Conservation (phyloP, 1,139 yeast species). For the Blastobotrys illinoisensis region DNA sequence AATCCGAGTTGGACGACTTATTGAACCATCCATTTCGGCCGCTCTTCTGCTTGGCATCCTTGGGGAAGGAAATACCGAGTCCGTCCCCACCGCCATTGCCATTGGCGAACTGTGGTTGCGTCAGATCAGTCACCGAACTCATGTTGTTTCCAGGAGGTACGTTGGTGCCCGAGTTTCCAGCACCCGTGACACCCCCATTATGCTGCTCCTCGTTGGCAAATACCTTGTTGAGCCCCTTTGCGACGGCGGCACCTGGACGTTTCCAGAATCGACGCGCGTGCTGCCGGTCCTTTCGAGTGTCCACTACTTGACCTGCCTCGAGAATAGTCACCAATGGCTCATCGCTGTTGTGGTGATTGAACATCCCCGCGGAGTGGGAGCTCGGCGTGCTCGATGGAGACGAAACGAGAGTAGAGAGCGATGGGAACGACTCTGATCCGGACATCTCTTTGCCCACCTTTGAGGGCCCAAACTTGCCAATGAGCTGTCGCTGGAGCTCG, state of each 20-base stretch:
- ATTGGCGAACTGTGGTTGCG: conserved; percentile 9
- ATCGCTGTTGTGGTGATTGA: conserved; percentile 16
- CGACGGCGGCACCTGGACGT: conserved; percentile 35
- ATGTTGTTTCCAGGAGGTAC: conserved; percentile 9
- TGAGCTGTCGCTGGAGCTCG: conserved; percentile 33
- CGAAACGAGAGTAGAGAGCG: background rate
- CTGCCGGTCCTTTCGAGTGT: conserved; percentile 21
- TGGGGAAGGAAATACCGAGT: conserved; percentile 19
- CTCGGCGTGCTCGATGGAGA: background rate
- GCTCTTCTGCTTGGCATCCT: conserved; percentile 6
- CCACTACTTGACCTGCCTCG: conserved; percentile 23
- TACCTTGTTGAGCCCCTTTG: conserved; percentile 35
- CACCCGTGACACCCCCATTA: background rate
- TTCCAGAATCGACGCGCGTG: conserved; percentile 33
- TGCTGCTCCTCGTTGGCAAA: conserved; percentile 27
- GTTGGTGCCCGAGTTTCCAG: conserved; percentile 2
- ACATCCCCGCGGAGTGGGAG: conserved; percentile 1
- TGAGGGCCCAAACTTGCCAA: conserved; percentile 30
- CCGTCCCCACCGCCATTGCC: conserved; percentile 13
- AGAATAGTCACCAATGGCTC: conserved; percentile 32
- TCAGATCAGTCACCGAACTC: conserved; percentile 16
- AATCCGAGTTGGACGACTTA: conserved; percentile 4
- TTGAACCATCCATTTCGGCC: conserved; percentile 15
- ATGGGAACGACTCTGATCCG: background rate
- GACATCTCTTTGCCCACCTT: background rate